These are phyloP conservation scores for Spirogloea muscicola DNA, from an alignment of 139 green algal species.

Conservation along the genomic window DNA sequence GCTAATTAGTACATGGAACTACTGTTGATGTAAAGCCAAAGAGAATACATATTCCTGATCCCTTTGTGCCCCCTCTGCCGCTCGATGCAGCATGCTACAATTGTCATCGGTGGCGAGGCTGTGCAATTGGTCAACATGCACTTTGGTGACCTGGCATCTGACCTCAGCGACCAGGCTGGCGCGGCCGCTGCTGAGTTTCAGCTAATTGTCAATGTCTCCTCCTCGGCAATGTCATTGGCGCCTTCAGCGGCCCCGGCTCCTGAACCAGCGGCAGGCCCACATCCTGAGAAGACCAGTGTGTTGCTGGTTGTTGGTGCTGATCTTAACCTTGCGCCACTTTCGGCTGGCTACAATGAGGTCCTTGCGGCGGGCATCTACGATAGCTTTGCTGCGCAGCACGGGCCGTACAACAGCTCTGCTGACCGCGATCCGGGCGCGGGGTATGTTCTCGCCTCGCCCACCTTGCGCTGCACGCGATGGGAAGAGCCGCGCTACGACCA, in stretches of 20 bases:
- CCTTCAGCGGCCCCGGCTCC: background rate
- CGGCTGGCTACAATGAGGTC: conserved; percentile 8
- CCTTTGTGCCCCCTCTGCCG: no score
- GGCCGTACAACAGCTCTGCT: conserved; percentile 3
- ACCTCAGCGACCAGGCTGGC: conserved; percentile 13
- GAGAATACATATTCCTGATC: no score
- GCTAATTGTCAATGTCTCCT: background rate
- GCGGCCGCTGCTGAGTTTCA: background rate
- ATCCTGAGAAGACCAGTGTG: background rate
- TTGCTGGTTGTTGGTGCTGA: conserved; percentile 30
- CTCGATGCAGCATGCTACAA: conserved; percentile 11
- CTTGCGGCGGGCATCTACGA: conserved; percentile 21
- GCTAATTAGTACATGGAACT: no score
- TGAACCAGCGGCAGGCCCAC: background rate
- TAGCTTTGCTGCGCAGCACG: background rate
- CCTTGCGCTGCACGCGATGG: background rate
- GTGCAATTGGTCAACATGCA: conserved; percentile 35
- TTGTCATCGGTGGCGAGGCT: background rate
- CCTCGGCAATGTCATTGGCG: background rate
- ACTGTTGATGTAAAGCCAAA: no score
- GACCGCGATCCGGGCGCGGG: conserved; percentile 28
- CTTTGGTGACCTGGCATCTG: conserved; percentile 30
- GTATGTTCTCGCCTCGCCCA: conserved; percentile 12
- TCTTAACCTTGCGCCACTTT: conserved; percentile 27
- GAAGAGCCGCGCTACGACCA: conserved; percentile 37